Conservation (phyloP, 129 eudicot species). For the Chrysanthemum makinoi region DNA sequence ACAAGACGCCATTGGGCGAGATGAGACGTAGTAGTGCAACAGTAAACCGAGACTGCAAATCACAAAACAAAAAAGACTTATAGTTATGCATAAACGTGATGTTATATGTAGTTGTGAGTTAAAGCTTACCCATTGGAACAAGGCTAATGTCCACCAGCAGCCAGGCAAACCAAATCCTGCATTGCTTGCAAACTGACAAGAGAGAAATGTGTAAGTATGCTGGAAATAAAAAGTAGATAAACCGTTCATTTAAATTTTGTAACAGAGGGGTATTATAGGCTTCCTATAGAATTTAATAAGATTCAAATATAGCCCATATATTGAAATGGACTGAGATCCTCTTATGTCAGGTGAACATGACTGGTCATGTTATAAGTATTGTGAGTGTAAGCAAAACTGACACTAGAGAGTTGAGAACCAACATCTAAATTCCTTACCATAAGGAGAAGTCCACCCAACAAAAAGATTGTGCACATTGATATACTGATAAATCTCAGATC, state of each 20-base stretch:
- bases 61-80: background rate
- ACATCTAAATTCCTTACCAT: slow-evolving; percentile 48
- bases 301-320: background rate
- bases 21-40: slow-evolving; percentile 67
- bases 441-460: slow-evolving; percentile 67
- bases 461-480: slow-evolving; percentile 70
- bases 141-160: slow-evolving; percentile 87
- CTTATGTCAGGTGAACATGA: too few relatives aligned
- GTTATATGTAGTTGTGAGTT: background rate
- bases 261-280: background rate
- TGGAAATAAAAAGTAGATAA: background rate
- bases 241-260: background rate
- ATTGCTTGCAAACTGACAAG: slow-evolving; percentile 53
- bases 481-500: slow-evolving; percentile 79
- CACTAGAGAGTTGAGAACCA: background rate
- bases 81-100: background rate
- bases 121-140: slow-evolving; percentile 81
- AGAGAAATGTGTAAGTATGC: background rate
- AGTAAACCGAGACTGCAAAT: slow-evolving; percentile 64
- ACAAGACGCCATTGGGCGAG: slow-evolving; percentile 62
- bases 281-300: background rate
- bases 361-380: too few relatives aligned
- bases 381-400: background rate
- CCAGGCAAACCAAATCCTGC: slow-evolving; percentile 80
- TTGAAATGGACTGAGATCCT: background rate